Base-by-base conservation (phyloP, 805 yeast genomes). In the Saturnispora kantuleensis region DNA sequence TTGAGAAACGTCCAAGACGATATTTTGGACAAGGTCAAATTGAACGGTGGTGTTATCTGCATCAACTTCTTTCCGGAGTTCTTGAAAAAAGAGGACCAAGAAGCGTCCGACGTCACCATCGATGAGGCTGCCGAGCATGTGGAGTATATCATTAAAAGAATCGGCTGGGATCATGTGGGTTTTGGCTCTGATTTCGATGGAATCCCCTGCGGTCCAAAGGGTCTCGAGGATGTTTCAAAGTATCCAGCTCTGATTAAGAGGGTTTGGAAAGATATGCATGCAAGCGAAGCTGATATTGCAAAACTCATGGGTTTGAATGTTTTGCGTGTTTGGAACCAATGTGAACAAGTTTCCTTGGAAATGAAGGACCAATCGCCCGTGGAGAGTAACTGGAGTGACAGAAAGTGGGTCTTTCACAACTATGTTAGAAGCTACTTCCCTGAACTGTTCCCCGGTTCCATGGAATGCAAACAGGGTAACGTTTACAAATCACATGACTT, bases 151-250 rank as follows among this genome's bases (percentile, higher is more conserved):
- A 67, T 70, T 28, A 56, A 68, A 13, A 49, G 68, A 10, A 67
- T 71, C 37, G 79, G 79, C 1, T 73, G 76, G 77, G 72, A 69
- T 31, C 72, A 70, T 50, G 75, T 73, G 38, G 77, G 77, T 0
- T 52, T 73, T n/a, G 79, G 79, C 1, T 65, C 71, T 4, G 79
- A 74, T 54, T 73, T 72, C 50, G 79, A 74, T 52, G 79, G 78
- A 11, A 73, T 73, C 42, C 70, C 71, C 1, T 15, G 54, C 46
- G 58, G 58, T 0, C 78, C 79, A 5, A 52, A 47, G 13, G 79
- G 77, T 0, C 55, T 74, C n/a, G 77, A 74, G 52, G 77, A 74
- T 51, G 77, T 72, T 1, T 71, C 77, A 10, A 74, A 73, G 52
- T 74, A 74, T 50, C 79, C 79, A 0, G 75, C 70, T 35, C 55